These are phyloP conservation scores for Roridomyces roridus DNA, from an alignment of 768 basidiomycete species.

Conservation along the genomic window DNA sequence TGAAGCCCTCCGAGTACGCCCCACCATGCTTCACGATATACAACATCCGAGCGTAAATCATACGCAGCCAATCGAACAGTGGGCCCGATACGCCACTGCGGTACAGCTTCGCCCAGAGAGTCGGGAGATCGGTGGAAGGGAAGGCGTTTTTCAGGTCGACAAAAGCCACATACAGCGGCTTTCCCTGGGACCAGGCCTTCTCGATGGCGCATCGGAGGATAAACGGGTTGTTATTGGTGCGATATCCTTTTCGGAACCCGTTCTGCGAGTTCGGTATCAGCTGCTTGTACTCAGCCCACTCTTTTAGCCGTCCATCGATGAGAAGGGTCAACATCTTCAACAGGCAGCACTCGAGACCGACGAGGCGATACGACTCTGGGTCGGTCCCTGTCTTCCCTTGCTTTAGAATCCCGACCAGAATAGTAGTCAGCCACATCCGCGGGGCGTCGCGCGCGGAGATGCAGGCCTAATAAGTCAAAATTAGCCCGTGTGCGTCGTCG, in stretches of 20 bases:
- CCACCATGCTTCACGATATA: conserved; percentile 27
- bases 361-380: conserved; percentile 25
- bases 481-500: too few species aligned
- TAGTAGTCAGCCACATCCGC: conserved; percentile 12
- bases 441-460: background rate
- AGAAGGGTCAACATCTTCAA: conserved; percentile 31
- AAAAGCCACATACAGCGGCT: conserved; percentile 30
- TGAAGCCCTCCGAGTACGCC: conserved; percentile 22
- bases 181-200: conserved; percentile 20
- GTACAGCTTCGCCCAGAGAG: conserved; percentile 38
- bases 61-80: conserved; percentile 36
- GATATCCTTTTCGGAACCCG: conserved; percentile 33
- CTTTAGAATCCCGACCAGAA: conserved; percentile 20
- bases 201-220: conserved; percentile 31
- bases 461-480: background rate
- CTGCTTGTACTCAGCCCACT: conserved; percentile 23
- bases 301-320: conserved; percentile 24
- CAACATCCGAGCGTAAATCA: conserved; percentile 28
- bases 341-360: conserved; percentile 28
- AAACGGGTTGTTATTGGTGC: conserved; percentile 37
- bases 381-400: conserved; percentile 21
- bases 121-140: conserved; percentile 37
- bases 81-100: conserved; percentile 29
- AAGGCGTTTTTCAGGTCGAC: conserved; percentile 41
- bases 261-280: conserved; percentile 38